A percentile compares a stretch with the other conserved stretches of the same genome.
phyloP scores from a whole-genome alignment of 2,329 filamentous ascomycete genomes.

The Rugonectria rugulosa region DNA sequence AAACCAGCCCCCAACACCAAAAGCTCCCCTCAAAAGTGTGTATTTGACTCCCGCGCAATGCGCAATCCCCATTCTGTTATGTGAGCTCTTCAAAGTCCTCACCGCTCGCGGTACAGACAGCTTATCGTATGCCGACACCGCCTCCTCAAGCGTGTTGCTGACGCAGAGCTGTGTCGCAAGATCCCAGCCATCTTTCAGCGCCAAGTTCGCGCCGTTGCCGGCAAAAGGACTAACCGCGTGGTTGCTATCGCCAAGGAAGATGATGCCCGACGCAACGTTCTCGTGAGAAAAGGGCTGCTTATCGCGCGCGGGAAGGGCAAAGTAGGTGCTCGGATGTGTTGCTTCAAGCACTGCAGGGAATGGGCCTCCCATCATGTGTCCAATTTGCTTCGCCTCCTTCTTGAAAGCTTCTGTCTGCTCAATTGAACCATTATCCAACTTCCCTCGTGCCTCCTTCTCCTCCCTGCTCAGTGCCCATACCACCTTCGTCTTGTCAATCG shows the following conservation, averaged over 20 bases:
- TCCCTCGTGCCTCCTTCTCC: slow-evolving; percentile 24
- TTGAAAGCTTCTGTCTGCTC: slow-evolving; percentile 36
- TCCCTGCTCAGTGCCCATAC: slow-evolving; percentile 50
- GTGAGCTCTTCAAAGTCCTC: slow-evolving; percentile 31
- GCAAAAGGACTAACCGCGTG: slow-evolving; percentile 55
- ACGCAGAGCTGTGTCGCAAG: slow-evolving; percentile 46
- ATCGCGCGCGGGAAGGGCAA: slow-evolving; percentile 50
- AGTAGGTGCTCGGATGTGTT: slow-evolving; percentile 45
- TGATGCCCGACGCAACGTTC: slow-evolving; percentile 28
- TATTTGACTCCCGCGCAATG: slow-evolving; percentile 19
- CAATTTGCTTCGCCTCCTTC: slow-evolving; percentile 40
- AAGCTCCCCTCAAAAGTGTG: neutral
- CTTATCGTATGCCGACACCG: slow-evolving; percentile 44
- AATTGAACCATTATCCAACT: slow-evolving; percentile 17
- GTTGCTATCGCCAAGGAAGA: slow-evolving; percentile 56
- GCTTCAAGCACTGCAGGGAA: slow-evolving; percentile 46
- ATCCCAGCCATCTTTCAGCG: slow-evolving; percentile 52
- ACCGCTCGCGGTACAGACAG: slow-evolving; percentile 42
- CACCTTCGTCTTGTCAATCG: slow-evolving; percentile 45
- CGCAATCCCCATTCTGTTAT: slow-evolving; percentile 20
- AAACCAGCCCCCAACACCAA: slow-evolving; percentile 13
- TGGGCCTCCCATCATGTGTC: slow-evolving; percentile 43
- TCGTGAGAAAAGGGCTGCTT: slow-evolving; percentile 50
- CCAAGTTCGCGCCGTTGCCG: slow-evolving; percentile 54
- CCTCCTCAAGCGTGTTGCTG: slow-evolving; percentile 34